Evolutionary conservation across 140 eudicot species (phyloP).

Genomic region (Senecio squalidus): DNA sequence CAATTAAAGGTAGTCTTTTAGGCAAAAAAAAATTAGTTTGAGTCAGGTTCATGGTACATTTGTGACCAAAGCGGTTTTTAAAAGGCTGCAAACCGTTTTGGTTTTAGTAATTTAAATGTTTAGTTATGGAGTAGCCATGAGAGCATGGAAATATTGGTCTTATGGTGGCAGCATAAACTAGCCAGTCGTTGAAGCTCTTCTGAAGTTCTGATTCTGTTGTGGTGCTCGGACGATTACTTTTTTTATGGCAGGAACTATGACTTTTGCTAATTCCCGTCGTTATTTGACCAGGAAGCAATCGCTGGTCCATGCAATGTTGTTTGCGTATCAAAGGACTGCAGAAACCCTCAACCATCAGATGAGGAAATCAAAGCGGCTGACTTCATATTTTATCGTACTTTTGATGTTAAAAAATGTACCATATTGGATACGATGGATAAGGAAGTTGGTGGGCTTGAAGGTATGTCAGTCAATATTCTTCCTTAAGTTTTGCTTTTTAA

Average conservation of each 20-base stretch:
- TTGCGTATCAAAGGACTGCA: constrained; percentile 60
- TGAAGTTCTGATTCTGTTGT: too few relatives aligned
- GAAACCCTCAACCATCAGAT: constrained; percentile 79
- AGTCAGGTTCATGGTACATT: too few relatives aligned
- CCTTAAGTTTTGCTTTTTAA: background rate
- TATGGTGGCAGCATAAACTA: too few relatives aligned
- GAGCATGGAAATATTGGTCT: too few relatives aligned
- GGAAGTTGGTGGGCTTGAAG: constrained; percentile 58
- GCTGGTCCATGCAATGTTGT: constrained; percentile 86
- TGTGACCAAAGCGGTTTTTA: too few relatives aligned
- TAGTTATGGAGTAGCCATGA: too few relatives aligned
- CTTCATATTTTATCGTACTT: constrained; percentile 70
- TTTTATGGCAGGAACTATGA: background rate
- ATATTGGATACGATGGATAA: constrained; percentile 58
- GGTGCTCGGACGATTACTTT: background rate
- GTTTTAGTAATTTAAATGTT: too few relatives aligned
- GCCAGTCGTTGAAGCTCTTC: too few relatives aligned
- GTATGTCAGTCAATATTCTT: constrained; percentile 30
- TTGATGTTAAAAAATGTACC: constrained; percentile 48
- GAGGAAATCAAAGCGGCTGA: constrained; percentile 62
- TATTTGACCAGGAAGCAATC: constrained; percentile 63
- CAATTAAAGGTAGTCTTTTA: too few relatives aligned
- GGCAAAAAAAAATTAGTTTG: too few relatives aligned
- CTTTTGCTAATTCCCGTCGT: constrained; percentile 12
- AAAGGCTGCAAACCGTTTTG: too few relatives aligned